phyloP scores from a whole-genome alignment of 257 asterid genomes.

The Lycium barbarum region DNA sequence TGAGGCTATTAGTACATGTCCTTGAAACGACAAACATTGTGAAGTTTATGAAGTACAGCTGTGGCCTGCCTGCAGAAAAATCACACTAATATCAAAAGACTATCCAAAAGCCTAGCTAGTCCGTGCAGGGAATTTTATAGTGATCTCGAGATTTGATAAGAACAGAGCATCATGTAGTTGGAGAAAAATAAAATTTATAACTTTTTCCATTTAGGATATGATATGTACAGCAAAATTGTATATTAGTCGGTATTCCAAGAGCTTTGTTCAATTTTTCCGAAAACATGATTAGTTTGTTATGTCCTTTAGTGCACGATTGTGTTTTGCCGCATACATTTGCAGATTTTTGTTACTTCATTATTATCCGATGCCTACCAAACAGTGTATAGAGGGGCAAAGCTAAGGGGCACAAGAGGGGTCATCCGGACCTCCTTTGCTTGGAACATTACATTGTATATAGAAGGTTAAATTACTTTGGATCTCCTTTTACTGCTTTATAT shows the following conservation, averaged over 20 bases:
- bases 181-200: not conserved
- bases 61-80: not conserved
- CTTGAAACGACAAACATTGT: not conserved
- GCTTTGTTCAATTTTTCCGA: not conserved
- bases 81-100: not conserved
- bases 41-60: not conserved
- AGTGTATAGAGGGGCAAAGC: not conserved
- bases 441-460: not conserved
- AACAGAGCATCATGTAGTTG: not conserved
- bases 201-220: not conserved
- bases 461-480: too few relatives aligned
- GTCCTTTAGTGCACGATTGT: not conserved
- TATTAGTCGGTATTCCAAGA: not conserved
- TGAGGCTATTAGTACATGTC: not conserved
- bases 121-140: not conserved
- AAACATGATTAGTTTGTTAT: not conserved
- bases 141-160: not conserved
- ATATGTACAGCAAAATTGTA: not conserved
- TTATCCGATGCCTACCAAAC: not conserved
- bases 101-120: not conserved
- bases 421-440: not conserved
- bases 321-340: not conserved
- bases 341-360: not conserved
- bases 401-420: not conserved
- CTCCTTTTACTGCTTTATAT: not conserved